phyloP scores from a whole-genome alignment of 2,329 filamentous ascomycete genomes.

The Mycogone perniciosa region DNA sequence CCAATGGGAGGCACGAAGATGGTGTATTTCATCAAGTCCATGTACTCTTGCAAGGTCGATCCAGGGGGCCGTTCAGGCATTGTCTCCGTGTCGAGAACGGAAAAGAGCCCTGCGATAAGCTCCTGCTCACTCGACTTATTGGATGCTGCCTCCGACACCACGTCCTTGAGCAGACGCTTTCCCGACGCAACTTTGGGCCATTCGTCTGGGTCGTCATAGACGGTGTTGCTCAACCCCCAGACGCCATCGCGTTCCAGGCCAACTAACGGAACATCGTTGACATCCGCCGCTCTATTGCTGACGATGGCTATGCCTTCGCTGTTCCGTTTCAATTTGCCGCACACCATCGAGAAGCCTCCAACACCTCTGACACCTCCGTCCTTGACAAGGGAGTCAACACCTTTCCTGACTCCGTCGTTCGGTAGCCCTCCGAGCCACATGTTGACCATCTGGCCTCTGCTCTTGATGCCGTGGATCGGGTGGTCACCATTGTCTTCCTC shows the following conservation, averaged over 20 bases:
- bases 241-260: conserved; percentile 44
- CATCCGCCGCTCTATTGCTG: conserved; percentile 51
- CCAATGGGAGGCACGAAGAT: conserved; percentile 56
- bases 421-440: conserved; percentile 50
- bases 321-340: conserved; percentile 48
- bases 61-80: conserved; percentile 38
- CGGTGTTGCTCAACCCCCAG: conserved; percentile 58
- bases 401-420: conserved; percentile 42
- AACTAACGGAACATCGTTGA: conserved; percentile 52
- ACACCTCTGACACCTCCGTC: conserved; percentile 51
- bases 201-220: conserved; percentile 43
- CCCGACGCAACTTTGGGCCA: conserved; percentile 59
- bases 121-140: conserved; percentile 37
- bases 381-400: conserved; percentile 47
- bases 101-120: conserved; percentile 46
- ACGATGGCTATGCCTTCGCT: conserved; percentile 53
- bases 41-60: conserved; percentile 47
- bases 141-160: conserved; percentile 35
- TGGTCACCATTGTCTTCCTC: conserved; percentile 48
- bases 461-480: conserved; percentile 48
- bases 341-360: conserved; percentile 62
- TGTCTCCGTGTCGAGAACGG: conserved; percentile 50
- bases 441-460: conserved; percentile 58
- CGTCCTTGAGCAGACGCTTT: conserved; percentile 37
- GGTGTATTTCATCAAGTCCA: conserved; percentile 49